Conservation (phyloP, 176 grass and related monocot species). For the Triticum monococcum region DNA sequence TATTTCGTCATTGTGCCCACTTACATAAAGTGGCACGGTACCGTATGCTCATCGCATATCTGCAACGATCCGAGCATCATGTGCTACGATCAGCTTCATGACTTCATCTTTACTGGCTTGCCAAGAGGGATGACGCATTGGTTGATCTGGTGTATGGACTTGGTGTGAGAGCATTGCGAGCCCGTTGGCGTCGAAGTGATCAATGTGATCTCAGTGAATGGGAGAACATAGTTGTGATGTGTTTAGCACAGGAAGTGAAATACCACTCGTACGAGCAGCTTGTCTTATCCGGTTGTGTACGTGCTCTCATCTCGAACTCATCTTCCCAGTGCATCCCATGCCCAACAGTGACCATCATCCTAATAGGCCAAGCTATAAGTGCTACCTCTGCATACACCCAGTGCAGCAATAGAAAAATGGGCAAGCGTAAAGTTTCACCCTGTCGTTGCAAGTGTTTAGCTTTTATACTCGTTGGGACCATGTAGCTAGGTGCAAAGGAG, state of each 20-base stretch:
- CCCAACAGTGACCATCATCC: no score
- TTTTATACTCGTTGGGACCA: not conserved
- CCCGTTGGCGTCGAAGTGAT: not conserved
- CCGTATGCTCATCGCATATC: no score
- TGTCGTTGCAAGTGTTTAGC: not conserved
- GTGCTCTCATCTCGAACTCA: no score
- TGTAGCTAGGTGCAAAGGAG: no score
- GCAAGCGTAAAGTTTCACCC: not conserved
- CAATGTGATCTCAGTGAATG: not conserved
- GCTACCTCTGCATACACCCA: no score
- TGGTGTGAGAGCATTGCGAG: not conserved
- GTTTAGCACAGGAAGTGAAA: no score
- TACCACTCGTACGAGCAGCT: rapidly evolving
- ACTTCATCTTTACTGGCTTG: not conserved
- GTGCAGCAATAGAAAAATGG: no score
- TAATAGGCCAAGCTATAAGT: not conserved
- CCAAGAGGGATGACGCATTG: not conserved
- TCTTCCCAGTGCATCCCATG: no score
- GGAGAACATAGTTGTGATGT: no score
- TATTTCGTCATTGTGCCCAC: no score
- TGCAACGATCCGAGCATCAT: not conserved
- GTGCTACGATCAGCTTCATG: not conserved
- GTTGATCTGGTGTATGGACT: not conserved
- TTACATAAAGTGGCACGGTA: no score
- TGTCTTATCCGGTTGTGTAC: no score